Evolutionary conservation across 768 basidiomycete genomes (phyloP), one percentile per base, ranked within the genome.

Genomic region (Sutorius australiensis): DNA sequence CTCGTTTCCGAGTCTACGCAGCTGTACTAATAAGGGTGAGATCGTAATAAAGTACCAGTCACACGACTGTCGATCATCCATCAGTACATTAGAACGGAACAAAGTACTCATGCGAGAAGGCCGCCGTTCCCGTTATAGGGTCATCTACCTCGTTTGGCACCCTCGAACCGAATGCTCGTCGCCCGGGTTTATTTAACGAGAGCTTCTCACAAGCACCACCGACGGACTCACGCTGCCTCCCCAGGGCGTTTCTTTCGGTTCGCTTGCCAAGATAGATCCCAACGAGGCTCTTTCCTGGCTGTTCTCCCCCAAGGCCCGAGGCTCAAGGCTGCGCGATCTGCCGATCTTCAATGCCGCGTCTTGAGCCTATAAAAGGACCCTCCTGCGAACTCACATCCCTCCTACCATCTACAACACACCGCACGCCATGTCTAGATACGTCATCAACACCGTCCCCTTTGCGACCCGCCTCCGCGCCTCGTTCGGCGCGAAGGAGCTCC

Each of bases 401-500:
- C 24, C 24, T 24, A 24, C 24, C 24, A 24, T 24, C 24, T 24
- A 24, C 51, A 8, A n/a, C 21, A 4, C 28, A 21, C 17, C 55
- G 62, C 24, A 24, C 24, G 4, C 30, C 40, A 78, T 79, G 76
- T 69, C 77, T 39, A 65, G 60, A 59, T 50, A 64, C 40, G 53
- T 73, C 19, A 61, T 74, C 55, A 70, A 65, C 42, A 66, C 74
- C 6, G 48, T 80, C 42, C 78, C 76, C 28, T 80, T 83, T 67
- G 62, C 72, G 21, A 71, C 78, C 36, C 74, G 74, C 57, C 48
- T 83, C 61, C 58, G 66, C 63, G 54, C 57, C 28, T 50, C 60
- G 56, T 55, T 68, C n/a, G 74, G 76, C 40, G 79, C 74, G 16
- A 73, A 67, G 60, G 73, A 79, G 32, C 71, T 84, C 57, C 66